Percentiles rank a stretch among this genome's conserved stretches.
Conservation (phyloP, 225 moss, liverwort and hornwort species). For the Pleurozium schreberi region DNA sequence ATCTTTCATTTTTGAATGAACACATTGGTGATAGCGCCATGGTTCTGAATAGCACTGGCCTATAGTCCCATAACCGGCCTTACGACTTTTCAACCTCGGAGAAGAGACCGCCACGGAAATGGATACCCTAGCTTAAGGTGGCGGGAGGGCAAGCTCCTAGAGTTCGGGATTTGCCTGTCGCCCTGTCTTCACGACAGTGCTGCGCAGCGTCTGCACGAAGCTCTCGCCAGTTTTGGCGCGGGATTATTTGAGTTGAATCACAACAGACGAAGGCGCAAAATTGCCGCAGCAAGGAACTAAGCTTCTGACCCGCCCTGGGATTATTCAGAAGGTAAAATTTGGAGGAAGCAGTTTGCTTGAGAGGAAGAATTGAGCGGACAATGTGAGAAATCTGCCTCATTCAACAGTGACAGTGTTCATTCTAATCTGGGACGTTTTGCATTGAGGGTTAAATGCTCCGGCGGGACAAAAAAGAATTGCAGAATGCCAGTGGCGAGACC, state of each 20-base stretch:
- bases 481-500: conserved; percentile 80
- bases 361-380: neutral
- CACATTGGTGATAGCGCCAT: no score
- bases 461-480: neutral
- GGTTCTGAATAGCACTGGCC: no score
- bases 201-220: neutral
- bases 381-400: neutral
- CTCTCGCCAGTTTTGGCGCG: neutral
- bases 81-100: neutral
- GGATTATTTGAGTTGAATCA: neutral
- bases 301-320: neutral
- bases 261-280: neutral
- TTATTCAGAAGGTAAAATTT: neutral
- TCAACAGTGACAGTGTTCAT: neutral
- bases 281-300: no score
- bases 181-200: neutral
- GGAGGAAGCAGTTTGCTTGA: no score
- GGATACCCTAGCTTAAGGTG: neutral
- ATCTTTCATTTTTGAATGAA: no score
- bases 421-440: neutral
- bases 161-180: neutral
- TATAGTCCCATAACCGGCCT: no score
- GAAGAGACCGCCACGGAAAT: neutral
- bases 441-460: neutral
- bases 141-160: neutral